Base-by-base conservation (phyloP, 768 basidiomycete genomes). In the Dacryopinax primogenitus region DNA sequence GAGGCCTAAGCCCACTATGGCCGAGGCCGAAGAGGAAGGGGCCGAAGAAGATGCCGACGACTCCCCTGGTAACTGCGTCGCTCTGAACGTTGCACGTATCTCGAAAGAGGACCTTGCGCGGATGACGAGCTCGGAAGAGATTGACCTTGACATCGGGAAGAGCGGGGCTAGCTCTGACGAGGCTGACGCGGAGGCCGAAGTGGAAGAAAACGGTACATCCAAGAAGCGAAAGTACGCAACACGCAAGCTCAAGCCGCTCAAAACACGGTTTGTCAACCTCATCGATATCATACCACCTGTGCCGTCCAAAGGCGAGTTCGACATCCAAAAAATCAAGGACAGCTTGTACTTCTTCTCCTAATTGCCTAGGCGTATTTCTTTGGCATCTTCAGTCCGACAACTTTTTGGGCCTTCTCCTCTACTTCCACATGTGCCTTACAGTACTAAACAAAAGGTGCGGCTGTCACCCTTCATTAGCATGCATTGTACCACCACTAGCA, bases 301-400 rank as follows among this genome's bases (percentile, higher is more conserved):
- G 23, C 95, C 95, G 0, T 73, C 83, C 74, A 91, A 90, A 77
- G 95, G 95, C 64, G 78, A 79, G 65, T 96, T 98, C 73, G 82
- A 90, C 68, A 91, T 98, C 67, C 79, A 83, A 70, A 79, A 79
- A 67, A 93, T 97, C 76, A 87, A 87, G 73, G 76, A 84, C 65
- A 90, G 88, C 44, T 79, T 81, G 36, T 98, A 97, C 76, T 98
- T 98, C 82, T 98, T 97, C 81, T 94, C 93, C 44, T 96, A 82
- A 68, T 11, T 15, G 51, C 4, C 30, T 30, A 28, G 26, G 15
- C 51, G 16, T 44, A 23, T 3, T 15, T 44, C 7, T 44, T 7
- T 6, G 7, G 7, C 41, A 44, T 6, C 41, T 44, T 23, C 7
- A 3, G 23, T 7, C 6, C 16, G 23, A 4, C 4, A 18, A 4